Percentiles rank a stretch among this genome's conserved stretches.
Evolutionary conservation across 1,139 yeast species (phyloP).

Genomic region (Meyerozyma elateridarum): DNA sequence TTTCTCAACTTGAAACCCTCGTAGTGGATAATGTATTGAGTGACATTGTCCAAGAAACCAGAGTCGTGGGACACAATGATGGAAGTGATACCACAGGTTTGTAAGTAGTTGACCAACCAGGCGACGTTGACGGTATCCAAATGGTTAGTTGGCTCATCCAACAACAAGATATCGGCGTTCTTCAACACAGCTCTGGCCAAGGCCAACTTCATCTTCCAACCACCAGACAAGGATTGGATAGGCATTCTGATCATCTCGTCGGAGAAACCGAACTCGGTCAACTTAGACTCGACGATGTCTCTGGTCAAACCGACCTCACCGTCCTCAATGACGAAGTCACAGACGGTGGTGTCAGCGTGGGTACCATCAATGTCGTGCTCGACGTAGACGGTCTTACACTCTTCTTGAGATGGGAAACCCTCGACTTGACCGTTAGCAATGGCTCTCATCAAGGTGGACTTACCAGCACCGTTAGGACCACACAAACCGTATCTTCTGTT

Average conservation of each 20-base stretch:
- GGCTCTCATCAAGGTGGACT: conserved; percentile 99
- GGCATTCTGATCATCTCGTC: conserved; percentile 90
- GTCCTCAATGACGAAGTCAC: conserved; percentile 78
- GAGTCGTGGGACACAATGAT: conserved; percentile 99
- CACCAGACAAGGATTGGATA: conserved; percentile 96
- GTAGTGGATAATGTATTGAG: conserved; percentile 98
- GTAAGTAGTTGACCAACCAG: conserved; percentile 98
- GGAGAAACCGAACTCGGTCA: conserved; percentile 86
- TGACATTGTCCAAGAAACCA: conserved; percentile 96
- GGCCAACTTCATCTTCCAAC: conserved; percentile 99
- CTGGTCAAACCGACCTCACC: conserved; percentile 76
- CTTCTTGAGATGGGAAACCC: conserved; percentile 99
- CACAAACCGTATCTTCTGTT: conserved; percentile 99
- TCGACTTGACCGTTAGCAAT: conserved; percentile 99
- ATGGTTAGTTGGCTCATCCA: conserved; percentile 99
- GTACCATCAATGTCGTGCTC: conserved; percentile 99
- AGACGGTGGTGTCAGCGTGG: conserved; percentile 91
- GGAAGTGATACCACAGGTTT: conserved; percentile 97
- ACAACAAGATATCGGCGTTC: conserved; percentile 95
- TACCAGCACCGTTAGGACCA: conserved; percentile 99
- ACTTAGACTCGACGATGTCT: conserved; percentile 66
- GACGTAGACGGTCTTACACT: conserved; percentile 97
- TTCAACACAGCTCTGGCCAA: conserved; percentile 98
- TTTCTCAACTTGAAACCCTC: conserved; percentile 99
- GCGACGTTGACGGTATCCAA: conserved; percentile 98